phyloP scores from a whole-genome alignment of 305 asterid genomes.

The Rubia tinctorum region DNA sequence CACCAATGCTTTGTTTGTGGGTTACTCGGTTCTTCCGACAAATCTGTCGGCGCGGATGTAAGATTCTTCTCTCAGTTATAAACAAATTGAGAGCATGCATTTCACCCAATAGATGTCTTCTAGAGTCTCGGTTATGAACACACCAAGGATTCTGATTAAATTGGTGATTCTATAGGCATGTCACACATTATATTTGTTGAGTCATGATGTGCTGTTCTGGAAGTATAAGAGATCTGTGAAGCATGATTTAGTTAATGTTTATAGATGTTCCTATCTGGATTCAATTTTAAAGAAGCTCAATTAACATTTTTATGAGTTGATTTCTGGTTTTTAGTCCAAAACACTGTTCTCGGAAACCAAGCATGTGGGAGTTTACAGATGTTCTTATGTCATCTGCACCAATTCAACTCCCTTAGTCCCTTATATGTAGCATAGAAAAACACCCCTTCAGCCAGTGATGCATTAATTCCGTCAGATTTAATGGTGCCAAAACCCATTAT shows the following conservation, averaged over 20 bases:
- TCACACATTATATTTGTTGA: background rate
- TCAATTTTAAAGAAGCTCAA: background rate
- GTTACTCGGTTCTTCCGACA: constrained; percentile 60
- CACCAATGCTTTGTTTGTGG: constrained; percentile 80
- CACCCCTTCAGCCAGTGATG: background rate
- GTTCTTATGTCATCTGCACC: background rate
- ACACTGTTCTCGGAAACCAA: background rate
- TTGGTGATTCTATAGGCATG: background rate
- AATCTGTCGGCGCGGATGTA: constrained; percentile 59
- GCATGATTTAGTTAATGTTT: background rate
- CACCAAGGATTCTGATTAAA: background rate
- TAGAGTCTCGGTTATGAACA: background rate
- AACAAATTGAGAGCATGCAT: background rate
- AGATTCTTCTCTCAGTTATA: constrained; percentile 21
- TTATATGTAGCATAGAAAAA: background rate
- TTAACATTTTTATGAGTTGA: background rate
- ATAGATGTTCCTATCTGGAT: background rate
- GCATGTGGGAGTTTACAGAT: background rate
- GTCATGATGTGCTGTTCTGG: background rate
- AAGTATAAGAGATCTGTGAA: background rate
- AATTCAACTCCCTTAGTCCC: background rate
- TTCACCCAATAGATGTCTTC: background rate
- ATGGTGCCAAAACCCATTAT: background rate
- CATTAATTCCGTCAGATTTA: background rate
- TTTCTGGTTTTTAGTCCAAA: background rate